Percentiles rank a stretch among this genome's conserved stretches.
These are phyloP conservation scores for Elongisporangium senticosum DNA, from an alignment of 352 stramenopile genomes.

Conservation along the genomic window DNA sequence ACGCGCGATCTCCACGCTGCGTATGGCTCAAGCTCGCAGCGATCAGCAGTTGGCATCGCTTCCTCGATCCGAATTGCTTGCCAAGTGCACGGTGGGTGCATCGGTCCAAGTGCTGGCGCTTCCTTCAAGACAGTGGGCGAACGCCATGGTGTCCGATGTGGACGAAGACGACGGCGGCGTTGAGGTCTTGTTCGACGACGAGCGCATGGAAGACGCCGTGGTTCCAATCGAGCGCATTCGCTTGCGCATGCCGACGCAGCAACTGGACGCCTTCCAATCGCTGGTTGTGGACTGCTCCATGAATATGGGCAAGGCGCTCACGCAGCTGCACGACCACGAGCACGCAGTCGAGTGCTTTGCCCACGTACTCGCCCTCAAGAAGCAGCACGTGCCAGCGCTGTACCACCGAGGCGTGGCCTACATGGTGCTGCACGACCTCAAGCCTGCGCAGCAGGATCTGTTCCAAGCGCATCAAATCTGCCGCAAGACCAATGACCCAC, in stretches of 20 bases:
- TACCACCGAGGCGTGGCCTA: constrained; percentile 66
- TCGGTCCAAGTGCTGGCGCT: constrained; percentile 41
- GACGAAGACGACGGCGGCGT: constrained; percentile 23
- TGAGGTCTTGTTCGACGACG: constrained; percentile 62
- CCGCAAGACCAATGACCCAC: constrained; percentile 11
- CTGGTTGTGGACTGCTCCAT: constrained; percentile 65
- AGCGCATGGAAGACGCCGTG: constrained; percentile 44
- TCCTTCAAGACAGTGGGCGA: constrained; percentile 18
- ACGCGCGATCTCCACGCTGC: constrained; percentile 45
- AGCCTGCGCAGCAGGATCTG: constrained; percentile 56
- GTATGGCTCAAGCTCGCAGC: constrained; percentile 32
- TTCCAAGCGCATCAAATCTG: constrained; percentile 60
- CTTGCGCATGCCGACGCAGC: constrained; percentile 46
- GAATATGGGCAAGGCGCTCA: constrained; percentile 78
- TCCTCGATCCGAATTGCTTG: constrained; percentile 20
- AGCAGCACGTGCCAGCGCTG: constrained; percentile 48
- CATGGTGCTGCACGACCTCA: constrained; percentile 60
- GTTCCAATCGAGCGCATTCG: constrained; percentile 38
- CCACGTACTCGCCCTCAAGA: constrained; percentile 34
- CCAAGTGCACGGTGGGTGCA: constrained; percentile 40
- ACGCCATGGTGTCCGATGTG: constrained; percentile 65
- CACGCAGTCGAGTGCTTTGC: constrained; percentile 56
- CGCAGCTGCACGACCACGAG: constrained; percentile 47
- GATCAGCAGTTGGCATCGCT: constrained; percentile 32
- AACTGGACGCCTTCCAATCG: constrained; percentile 42